phyloP scores from a whole-genome alignment of 768 basidiomycete genomes.

The Termitomyces sp. region DNA sequence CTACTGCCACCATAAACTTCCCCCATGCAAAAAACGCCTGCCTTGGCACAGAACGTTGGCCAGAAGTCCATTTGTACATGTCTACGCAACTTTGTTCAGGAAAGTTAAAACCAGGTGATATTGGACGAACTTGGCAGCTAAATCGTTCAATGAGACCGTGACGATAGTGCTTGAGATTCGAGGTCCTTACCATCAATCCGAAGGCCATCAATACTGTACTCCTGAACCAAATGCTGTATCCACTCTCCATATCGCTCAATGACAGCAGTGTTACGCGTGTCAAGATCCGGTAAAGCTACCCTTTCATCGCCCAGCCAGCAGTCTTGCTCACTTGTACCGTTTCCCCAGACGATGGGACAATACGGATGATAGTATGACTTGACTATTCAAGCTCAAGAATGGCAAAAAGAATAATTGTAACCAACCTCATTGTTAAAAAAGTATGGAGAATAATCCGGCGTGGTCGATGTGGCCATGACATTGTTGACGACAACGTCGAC shows the following conservation, averaged over 20 bases:
- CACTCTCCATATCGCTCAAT: conserved; percentile 57
- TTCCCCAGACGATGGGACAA: conserved; percentile 67
- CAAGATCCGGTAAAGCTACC: conserved; percentile 73
- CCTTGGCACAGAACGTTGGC: conserved; percentile 66
- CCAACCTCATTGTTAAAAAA: conserved; percentile 61
- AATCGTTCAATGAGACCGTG: conserved; percentile 22
- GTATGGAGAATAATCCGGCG: conserved; percentile 59
- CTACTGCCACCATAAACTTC: conserved; percentile 63
- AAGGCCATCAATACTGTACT: conserved; percentile 79
- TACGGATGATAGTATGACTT: conserved; percentile 74
- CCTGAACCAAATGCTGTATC: conserved; percentile 62
- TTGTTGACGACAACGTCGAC: conserved; percentile 84
- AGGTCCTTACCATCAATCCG: conserved; percentile 61
- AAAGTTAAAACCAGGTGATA: neutral
- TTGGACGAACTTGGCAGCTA: conserved; percentile 37
- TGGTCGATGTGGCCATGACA: conserved; percentile 65
- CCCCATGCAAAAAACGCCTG: conserved; percentile 83
- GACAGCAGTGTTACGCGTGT: conserved; percentile 66
- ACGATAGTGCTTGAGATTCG: conserved; percentile 14
- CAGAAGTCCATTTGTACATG: conserved; percentile 76
- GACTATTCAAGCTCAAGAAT: neutral
- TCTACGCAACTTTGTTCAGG: conserved; percentile 23
- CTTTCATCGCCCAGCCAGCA: conserved; percentile 82
- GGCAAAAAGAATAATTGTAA: neutral
- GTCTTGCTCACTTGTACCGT: conserved; percentile 61